Percentiles rank a stretch among this genome's conserved stretches.
Conservation (phyloP, 768 basidiomycete species). For the Lyophyllum shimeji region DNA sequence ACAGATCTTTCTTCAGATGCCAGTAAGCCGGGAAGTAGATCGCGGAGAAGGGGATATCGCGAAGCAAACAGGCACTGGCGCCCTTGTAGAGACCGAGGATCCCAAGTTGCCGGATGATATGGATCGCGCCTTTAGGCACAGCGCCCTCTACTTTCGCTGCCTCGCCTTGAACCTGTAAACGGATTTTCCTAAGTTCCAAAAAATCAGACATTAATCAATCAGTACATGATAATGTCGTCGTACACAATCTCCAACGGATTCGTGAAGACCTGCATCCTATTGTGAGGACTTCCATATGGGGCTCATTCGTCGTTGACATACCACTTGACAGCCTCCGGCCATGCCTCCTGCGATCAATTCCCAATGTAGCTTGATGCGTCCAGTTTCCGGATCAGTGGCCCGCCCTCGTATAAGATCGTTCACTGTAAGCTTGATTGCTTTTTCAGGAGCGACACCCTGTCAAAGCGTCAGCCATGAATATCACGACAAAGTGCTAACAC, state of each 20-base stretch:
- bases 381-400: constrained; percentile 93
- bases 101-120: constrained; percentile 92
- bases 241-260: constrained; percentile 97
- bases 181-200: constrained; percentile 69
- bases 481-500: constrained; percentile 15
- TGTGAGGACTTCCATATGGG: constrained; percentile 6
- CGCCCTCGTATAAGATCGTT: constrained; percentile 87
- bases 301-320: constrained; percentile 40
- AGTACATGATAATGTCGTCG: constrained; percentile 33
- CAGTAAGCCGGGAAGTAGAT: constrained; percentile 89
- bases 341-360: constrained; percentile 89
- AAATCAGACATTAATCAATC: constrained; percentile 7
- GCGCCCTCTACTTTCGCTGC: constrained; percentile 84
- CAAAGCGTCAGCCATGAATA: constrained; percentile 1
- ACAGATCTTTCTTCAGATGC: constrained; percentile 90
- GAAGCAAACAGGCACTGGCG: constrained; percentile 87
- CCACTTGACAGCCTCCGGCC: constrained; percentile 98
- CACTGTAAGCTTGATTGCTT: constrained; percentile 97
- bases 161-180: constrained; percentile 94
- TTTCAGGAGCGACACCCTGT: constrained; percentile 93
- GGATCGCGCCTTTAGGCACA: constrained; percentile 79
- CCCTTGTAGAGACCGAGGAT: constrained; percentile 92
- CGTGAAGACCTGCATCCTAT: constrained; percentile 75
- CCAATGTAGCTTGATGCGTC: constrained; percentile 88
- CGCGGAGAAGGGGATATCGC: constrained; percentile 97